Percentiles rank a stretch among this genome's conserved stretches.
Evolutionary conservation across 495 filamentous ascomycete genomes (phyloP).

Genomic region (Penicillium arizonense): DNA sequence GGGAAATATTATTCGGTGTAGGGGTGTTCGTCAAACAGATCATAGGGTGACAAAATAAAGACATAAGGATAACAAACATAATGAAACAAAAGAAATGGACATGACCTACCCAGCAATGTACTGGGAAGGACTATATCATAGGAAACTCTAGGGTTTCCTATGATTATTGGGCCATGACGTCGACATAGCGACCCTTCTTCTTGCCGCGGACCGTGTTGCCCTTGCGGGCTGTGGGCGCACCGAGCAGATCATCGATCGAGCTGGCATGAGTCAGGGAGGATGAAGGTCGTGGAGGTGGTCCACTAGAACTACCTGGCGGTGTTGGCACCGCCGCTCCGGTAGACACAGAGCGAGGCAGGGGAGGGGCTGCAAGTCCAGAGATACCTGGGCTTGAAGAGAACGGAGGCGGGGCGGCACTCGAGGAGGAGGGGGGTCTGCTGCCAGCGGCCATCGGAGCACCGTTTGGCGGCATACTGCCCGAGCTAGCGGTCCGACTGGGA

Average conservation of each 20-base stretch:
- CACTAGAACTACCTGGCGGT: constrained; percentile 26
- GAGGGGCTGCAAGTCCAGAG: constrained; percentile 32
- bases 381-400: constrained; percentile 41
- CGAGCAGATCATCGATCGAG: constrained; percentile 82
- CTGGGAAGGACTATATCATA: constrained; percentile 4
- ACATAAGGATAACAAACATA: constrained; percentile 20
- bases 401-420: constrained; percentile 30
- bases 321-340: constrained; percentile 34
- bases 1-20: constrained; percentile 11
- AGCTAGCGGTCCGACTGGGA: constrained; percentile 38
- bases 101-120: constrained; percentile 5
- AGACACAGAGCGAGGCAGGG: constrained; percentile 37
- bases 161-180: constrained; percentile 73
- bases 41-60: constrained; percentile 10
- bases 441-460: constrained; percentile 24
- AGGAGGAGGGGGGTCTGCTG: constrained; percentile 41
- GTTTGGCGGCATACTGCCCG: constrained; percentile 32
- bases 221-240: constrained; percentile 65
- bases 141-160: not conserved
- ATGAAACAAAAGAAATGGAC: constrained; percentile 29
- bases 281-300: constrained; percentile 49
- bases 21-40: constrained; percentile 11
- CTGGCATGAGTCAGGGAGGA: constrained; percentile 75
- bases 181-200: constrained; percentile 85
- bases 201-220: constrained; percentile 64